Percentiles rank a stretch among this genome's conserved stretches.
Evolutionary conservation across 495 filamentous ascomycete genomes (phyloP).

Genomic region (Penicillium mononematosum): DNA sequence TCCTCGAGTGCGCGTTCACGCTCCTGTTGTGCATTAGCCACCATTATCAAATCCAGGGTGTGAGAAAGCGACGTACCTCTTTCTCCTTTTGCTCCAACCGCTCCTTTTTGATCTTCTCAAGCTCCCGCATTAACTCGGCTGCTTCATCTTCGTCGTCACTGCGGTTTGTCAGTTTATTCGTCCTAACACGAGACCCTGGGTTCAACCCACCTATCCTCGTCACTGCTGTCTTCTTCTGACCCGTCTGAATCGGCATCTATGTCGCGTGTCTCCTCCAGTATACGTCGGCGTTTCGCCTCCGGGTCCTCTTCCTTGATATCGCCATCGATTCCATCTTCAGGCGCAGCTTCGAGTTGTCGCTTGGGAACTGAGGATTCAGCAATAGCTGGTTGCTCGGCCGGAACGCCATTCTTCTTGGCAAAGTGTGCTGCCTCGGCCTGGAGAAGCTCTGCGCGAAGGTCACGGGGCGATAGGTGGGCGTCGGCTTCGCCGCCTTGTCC

Average conservation of each 20-base stretch:
- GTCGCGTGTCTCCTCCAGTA: constrained; percentile 84
- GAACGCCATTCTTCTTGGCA: constrained; percentile 72
- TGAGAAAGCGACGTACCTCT: constrained; percentile 53
- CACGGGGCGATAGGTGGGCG: constrained; percentile 54
- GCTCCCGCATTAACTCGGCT: constrained; percentile 82
- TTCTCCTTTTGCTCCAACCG: constrained; percentile 79
- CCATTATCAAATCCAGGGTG: background rate
- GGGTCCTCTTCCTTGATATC: constrained; percentile 56
- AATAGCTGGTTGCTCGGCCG: constrained; percentile 39
- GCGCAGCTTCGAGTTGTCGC: constrained; percentile 60
- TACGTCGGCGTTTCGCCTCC: constrained; percentile 79
- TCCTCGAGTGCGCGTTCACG: constrained; percentile 73
- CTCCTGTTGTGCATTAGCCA: constrained; percentile 49
- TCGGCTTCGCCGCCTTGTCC: constrained; percentile 89
- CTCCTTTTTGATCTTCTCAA: constrained; percentile 93
- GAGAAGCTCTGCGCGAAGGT: constrained; percentile 88
- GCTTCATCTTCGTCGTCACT: constrained; percentile 85
- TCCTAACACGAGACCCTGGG: background rate
- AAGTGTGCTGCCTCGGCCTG: constrained; percentile 84
- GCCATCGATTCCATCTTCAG: constrained; percentile 28
- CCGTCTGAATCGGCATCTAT: constrained; percentile 87
- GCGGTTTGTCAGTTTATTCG: constrained; percentile 16
- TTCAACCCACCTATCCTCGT: constrained; percentile 59
- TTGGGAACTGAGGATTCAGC: constrained; percentile 52
- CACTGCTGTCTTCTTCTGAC: constrained; percentile 66